A percentile compares a stretch with the other conserved stretches of the same genome.
These are phyloP conservation scores for Spathaspora hagerdaliae DNA, from an alignment of 805 yeast species.

Conservation along the genomic window DNA sequence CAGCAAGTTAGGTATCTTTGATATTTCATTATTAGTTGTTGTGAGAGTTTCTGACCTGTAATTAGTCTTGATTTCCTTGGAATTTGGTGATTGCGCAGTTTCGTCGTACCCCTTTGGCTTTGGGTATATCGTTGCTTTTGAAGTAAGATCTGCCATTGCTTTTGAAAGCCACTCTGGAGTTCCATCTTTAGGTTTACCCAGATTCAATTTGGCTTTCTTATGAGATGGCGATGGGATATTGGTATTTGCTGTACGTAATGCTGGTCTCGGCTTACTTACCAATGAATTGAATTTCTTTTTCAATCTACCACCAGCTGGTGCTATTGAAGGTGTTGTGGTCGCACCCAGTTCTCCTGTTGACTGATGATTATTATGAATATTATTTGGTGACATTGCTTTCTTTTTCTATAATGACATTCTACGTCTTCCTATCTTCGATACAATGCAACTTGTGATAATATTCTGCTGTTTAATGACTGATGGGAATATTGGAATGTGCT, in stretches of 20 bases:
- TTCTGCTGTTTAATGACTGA: no score
- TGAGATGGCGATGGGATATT: slow-evolving; percentile 33
- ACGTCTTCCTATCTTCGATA: no score
- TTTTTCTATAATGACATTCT: no score
- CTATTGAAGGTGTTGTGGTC: background rate
- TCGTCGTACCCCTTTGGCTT: no score
- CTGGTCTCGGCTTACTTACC: slow-evolving; percentile 19
- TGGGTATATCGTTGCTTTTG: no score
- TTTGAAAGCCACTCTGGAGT: background rate
- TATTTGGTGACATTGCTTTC: background rate
- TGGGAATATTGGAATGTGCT: no score
- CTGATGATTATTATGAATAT: background rate
- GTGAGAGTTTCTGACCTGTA: no score
- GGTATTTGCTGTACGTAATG: slow-evolving; percentile 38
- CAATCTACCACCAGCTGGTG: slow-evolving; percentile 2
- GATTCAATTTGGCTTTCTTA: slow-evolving; percentile 25
- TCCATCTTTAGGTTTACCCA: background rate
- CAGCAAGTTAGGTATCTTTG: no score
- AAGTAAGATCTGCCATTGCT: background rate
- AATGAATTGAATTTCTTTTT: slow-evolving; percentile 8
- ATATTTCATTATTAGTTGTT: no score
- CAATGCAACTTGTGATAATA: no score
- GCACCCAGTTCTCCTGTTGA: background rate
- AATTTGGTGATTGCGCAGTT: no score
- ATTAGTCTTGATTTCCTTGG: no score